Percentiles rank a stretch among this genome's conserved stretches.
phyloP scores from a whole-genome alignment of 805 yeast genomes.

The Saccharomycopsis selenospora region DNA sequence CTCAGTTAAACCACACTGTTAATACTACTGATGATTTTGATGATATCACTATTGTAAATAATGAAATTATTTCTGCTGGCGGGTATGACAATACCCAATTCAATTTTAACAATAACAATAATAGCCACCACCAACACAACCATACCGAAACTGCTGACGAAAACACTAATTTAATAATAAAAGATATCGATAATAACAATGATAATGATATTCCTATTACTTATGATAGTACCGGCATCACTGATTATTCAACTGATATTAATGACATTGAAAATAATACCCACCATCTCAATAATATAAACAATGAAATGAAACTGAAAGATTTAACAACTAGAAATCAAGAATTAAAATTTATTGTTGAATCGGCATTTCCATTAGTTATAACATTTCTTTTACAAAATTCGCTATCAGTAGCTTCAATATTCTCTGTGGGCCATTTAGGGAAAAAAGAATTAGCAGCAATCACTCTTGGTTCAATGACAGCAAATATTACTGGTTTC shows the following conservation, averaged over 20 bases:
- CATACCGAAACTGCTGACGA: not conserved
- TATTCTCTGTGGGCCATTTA: slow-evolving; percentile 67
- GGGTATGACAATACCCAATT: not conserved
- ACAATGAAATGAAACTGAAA: not conserved
- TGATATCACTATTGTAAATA: not conserved
- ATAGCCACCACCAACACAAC: not conserved
- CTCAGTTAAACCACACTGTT: not conserved
- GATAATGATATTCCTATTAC: not conserved
- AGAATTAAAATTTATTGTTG: slow-evolving; percentile 32
- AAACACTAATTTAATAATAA: no score
- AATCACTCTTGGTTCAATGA: slow-evolving; percentile 66
- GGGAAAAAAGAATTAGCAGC: slow-evolving; percentile 69
- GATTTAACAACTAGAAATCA: not conserved
- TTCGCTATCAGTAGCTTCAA: slow-evolving; percentile 68
- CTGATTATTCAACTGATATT: no score
- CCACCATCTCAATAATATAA: not conserved
- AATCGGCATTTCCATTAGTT: slow-evolving; percentile 49
- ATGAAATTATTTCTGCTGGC: not conserved
- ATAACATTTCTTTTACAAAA: slow-evolving; percentile 66
- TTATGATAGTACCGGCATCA: not conserved
- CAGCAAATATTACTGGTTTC: slow-evolving; percentile 60
- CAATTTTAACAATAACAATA: not conserved
- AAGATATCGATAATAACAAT: not conserved
- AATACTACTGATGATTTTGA: not conserved
- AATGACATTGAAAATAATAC: no score